Evolutionary conservation across 2,329 filamentous ascomycete genomes (phyloP), one percentile per base, ranked within the genome.

Genomic region (Thielaviopsis punctulata): DNA sequence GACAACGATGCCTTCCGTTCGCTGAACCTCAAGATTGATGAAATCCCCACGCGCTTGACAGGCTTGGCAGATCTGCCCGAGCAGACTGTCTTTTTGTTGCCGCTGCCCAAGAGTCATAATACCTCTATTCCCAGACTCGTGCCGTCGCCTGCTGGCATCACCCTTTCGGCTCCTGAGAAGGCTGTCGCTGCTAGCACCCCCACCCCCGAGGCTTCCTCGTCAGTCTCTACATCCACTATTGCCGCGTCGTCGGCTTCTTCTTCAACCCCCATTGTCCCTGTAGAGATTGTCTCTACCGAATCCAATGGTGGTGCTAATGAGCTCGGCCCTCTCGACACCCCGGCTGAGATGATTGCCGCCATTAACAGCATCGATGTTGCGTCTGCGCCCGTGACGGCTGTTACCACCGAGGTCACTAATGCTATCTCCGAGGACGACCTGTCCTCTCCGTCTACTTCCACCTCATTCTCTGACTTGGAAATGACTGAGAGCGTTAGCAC

Each of bases 1-100:
- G 80, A 92, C 64, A 96, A 94, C 60, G 76, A 82, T 55, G 92
- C 92, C 15, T 98, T 85, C 69, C 75, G 78, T 52, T 86, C 82
- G 55, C 73, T 98, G 48, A 73, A 80, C 50, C 74, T 96, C 59
- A 84, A 82, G 60, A 73, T 96, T 55, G 79, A 80, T 53, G 75
- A 80, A 27, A 78, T 96, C 51, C 84, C 82, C 5, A 86, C 80
- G 48, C 71, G 75, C 18, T 71, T 96, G 56, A 86, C 81, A 41
- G 81, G 79, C 59, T 68, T 89, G 22, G 72, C 77, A 52, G 79
- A 84, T 7, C 63, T 95, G 41, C 88, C 89, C 1, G 76, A 82
- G 52, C 81, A 85, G 66, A 90, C 76, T 0, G 75, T 88, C 36
- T 84, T 80, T 2, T 77, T 94, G 51, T 72, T 79, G 55, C 71